Percentiles rank a stretch among this genome's conserved stretches.
These are phyloP conservation scores for Capsicum baccatum DNA, from an alignment of 257 asterid genomes.

Conservation along the genomic window DNA sequence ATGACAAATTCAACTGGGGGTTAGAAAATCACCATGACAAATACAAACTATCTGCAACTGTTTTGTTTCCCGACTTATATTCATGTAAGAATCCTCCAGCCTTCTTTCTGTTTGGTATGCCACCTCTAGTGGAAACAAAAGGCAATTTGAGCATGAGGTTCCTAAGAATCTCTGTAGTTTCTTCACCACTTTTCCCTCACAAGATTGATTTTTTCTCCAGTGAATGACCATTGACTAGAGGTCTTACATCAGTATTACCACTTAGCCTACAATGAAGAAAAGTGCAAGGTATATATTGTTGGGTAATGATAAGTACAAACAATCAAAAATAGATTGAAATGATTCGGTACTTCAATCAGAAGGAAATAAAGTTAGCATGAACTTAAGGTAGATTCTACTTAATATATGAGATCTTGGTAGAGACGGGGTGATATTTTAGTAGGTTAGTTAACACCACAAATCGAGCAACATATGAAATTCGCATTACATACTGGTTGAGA, in stretches of 20 bases:
- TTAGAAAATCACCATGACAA: conserved; percentile 75
- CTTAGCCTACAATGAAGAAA: not conserved
- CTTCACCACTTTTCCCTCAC: conserved; percentile 23
- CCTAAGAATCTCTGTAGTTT: conserved; percentile 31
- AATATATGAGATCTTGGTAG: too few relatives aligned
- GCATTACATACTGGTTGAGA: too few relatives aligned
- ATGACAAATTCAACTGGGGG: conserved; percentile 80
- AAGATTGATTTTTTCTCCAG: not conserved
- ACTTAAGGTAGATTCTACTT: too few relatives aligned
- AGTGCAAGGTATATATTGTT: too few relatives aligned
- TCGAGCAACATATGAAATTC: too few relatives aligned
- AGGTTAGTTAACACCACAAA: too few relatives aligned
- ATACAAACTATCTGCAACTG: conserved; percentile 74
- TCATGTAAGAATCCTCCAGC: conserved; percentile 67
- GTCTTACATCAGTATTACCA: not conserved
- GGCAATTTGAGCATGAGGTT: conserved; percentile 65
- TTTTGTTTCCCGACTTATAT: conserved; percentile 53
- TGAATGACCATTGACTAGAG: conserved; percentile 29
- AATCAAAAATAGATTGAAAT: too few relatives aligned
- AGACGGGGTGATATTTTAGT: too few relatives aligned
- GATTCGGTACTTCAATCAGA: too few relatives aligned
- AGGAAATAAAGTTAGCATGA: too few relatives aligned
- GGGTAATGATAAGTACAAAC: too few relatives aligned
- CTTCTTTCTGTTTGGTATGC: conserved; percentile 52
- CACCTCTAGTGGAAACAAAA: conserved; percentile 57